phyloP scores from a whole-genome alignment of 257 asterid genomes.

The Solanum ossicruentum region DNA sequence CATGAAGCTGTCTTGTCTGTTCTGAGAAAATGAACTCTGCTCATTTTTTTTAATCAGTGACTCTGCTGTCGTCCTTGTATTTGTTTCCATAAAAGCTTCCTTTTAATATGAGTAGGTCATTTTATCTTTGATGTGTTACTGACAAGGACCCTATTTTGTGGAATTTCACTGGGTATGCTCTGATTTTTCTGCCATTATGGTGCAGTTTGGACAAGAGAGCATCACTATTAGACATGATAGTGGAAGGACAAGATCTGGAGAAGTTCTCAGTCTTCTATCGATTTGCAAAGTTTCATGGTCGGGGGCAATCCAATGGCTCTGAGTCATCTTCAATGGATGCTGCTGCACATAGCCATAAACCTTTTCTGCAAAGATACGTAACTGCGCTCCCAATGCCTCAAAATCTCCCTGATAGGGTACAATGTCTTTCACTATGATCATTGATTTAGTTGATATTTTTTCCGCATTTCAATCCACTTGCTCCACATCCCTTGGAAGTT shows the following conservation, averaged over 20 bases:
- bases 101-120: neutral
- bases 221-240: slow-evolving; percentile 51
- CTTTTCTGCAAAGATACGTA: slow-evolving; percentile 59
- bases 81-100: neutral
- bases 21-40: neutral
- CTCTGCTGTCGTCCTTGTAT: neutral
- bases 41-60: neutral
- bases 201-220: slow-evolving; percentile 70
- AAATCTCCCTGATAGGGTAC: slow-evolving; percentile 62
- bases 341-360: slow-evolving; percentile 22
- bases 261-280: slow-evolving; percentile 77
- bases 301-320: slow-evolving; percentile 45
- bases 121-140: neutral
- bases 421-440: slow-evolving; percentile 61
- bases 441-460: slow-evolving; percentile 22
- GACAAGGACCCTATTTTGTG: neutral
- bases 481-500: slow-evolving; percentile 6
- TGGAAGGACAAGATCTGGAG: slow-evolving; percentile 79
- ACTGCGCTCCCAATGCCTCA: slow-evolving; percentile 61
- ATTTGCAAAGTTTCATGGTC: slow-evolving; percentile 76
- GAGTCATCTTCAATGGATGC: slow-evolving; percentile 42
- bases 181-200: neutral
- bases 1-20: neutral
- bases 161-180: too few relatives aligned
- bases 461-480: slow-evolving; percentile 1